These are phyloP conservation scores for Urochloa ruziziensis DNA, from an alignment of 176 grass and related monocot species.

Conservation along the genomic window DNA sequence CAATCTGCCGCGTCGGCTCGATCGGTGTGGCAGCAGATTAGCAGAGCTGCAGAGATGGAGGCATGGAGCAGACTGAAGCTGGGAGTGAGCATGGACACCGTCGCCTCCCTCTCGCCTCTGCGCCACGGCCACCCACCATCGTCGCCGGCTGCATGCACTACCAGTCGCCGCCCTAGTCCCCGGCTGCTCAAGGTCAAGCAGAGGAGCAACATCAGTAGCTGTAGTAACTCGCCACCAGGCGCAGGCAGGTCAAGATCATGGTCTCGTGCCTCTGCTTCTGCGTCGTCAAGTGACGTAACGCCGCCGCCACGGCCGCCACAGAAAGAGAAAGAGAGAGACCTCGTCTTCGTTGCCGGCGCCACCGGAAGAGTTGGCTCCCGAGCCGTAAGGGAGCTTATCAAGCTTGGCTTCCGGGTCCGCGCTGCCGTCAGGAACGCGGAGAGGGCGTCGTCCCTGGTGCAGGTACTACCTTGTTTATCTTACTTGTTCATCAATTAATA, in stretches of 20 bases:
- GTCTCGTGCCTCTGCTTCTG: not conserved
- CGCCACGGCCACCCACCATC: not conserved
- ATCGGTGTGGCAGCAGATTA: not conserved
- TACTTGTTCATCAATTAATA: not conserved
- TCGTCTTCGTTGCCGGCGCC: constrained; percentile 50
- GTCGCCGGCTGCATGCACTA: not conserved
- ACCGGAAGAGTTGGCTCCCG: constrained; percentile 39
- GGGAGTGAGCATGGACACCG: not conserved
- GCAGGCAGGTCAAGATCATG: too few species aligned
- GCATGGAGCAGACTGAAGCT: not conserved
- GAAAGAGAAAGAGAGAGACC: constrained; percentile 20
- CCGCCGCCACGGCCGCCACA: not conserved
- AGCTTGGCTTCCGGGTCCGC: constrained; percentile 82
- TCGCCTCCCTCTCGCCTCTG: constrained; percentile 23
- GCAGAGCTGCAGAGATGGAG: not conserved
- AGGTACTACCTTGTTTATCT: constrained; percentile 22
- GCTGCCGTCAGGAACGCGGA: constrained; percentile 65
- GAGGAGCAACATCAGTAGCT: not conserved
- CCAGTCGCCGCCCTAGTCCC: not conserved
- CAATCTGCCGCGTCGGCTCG: not conserved
- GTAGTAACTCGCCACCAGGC: not conserved
- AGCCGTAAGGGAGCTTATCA: constrained; percentile 68
- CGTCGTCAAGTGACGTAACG: not conserved
- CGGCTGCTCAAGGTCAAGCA: not conserved
- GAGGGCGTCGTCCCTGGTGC: constrained; percentile 59